Base-by-base conservation (phyloP, 73 alveolate genomes). In the Durusdinium trenchii region DNA sequence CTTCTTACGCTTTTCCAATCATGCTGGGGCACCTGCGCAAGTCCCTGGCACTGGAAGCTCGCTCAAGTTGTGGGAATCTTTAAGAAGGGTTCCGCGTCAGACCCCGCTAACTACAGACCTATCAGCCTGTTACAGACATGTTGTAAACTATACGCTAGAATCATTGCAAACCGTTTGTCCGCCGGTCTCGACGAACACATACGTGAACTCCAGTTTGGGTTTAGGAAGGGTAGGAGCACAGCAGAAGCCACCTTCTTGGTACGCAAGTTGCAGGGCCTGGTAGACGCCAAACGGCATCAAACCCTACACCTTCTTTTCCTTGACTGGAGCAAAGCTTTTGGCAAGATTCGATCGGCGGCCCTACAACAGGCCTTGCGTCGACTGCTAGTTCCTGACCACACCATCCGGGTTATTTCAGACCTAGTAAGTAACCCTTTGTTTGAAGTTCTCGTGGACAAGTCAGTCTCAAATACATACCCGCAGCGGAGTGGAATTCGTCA, bases 281-380 rank as follows among this genome's bases (percentile, higher is more conserved):
- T 82, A 1, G 92, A 82, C n/a, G 92, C 92, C 20, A 82, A 82
- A 51, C 92, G 71, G 5, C 16, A 82, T 48, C 92, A 46, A 50
- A 73, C 64, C 48, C 35, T 82, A 73, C 35, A 36, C 35, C 47
- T 82, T 42, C 28, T 82, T 46, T 82, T 82, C n/a, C 35, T 82
- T 69, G 92, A 82, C 51, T 46, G 92, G 92, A 48, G 92, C 32
- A 82, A 82, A 73, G 92, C 92, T 7, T 82, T 82, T 82, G 92
- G 48, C 28, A 45, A 52, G 35, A 82, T 82, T 46, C 46, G n/a
- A 30, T 73, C 92, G 10, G 67, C 69, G 3, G 92, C 92, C 46
- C 42, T 82, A 3, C 71, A 47, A 23, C 73, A 26, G 10, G 92
- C 92, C 30, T 73, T 82, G 2, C 32, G 35, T 1, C 50, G 73